Evolutionary conservation across 23 red algal species (phyloP).

Genomic region (Porphyridium purpureum): DNA sequence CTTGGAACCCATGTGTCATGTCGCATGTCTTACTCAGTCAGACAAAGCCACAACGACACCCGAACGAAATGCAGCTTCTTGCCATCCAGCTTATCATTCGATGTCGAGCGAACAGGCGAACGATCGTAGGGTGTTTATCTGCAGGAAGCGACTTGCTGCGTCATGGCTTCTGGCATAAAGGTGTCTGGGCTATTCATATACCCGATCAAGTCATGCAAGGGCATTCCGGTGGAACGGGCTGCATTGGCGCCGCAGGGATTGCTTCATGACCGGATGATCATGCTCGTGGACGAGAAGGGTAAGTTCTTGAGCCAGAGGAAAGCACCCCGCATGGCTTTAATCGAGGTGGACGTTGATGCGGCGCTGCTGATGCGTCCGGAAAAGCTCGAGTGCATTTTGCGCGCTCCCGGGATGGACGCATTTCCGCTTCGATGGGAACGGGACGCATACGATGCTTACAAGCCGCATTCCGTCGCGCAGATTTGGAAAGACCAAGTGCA

Average conservation of each 20-base stretch:
- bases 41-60: too few relatives aligned
- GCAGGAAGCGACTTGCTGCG: too few relatives aligned
- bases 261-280: conserved; percentile 21
- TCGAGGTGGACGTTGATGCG: neutral
- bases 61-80: too few relatives aligned
- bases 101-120: too few relatives aligned
- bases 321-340: conserved; percentile 14
- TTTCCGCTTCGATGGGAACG: conserved; percentile 1
- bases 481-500: neutral
- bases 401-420: conserved; percentile 7
- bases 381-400: conserved; percentile 4
- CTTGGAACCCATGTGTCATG: too few relatives aligned
- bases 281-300: conserved; percentile 35
- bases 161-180: too few relatives aligned
- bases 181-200: conserved; percentile 38
- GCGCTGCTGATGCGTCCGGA: neutral
- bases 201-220: conserved; percentile 48
- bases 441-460: too few relatives aligned
- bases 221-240: conserved; percentile 21
- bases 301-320: conserved; percentile 21
- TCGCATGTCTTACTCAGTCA: too few relatives aligned
- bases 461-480: too few relatives aligned
- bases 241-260: conserved; percentile 22
- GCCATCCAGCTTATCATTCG: too few relatives aligned
- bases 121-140: too few relatives aligned